phyloP scores from a whole-genome alignment of 345 rosid genomes.

The Eucalyptus curtisii region DNA sequence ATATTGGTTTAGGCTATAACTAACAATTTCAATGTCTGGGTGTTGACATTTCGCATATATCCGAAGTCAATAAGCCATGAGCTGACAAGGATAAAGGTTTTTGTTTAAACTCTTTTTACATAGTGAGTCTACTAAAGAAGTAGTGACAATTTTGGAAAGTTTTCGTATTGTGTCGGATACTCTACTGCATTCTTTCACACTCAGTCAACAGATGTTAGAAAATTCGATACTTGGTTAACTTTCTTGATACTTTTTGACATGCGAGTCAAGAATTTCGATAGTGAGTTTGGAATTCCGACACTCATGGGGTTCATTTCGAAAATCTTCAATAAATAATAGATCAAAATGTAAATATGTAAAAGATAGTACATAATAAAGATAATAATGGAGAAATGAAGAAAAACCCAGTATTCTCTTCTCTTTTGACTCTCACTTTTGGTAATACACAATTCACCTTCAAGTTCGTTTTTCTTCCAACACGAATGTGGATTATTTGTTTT shows the following conservation, averaged over 20 bases:
- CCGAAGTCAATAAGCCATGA: neutral
- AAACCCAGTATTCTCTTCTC: accelerated
- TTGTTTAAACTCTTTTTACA: neutral
- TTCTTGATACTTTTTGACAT: accelerated
- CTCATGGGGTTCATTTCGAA: too few relatives aligned
- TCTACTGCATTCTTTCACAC: accelerated
- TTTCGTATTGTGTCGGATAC: too few relatives aligned
- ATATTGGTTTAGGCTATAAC: neutral
- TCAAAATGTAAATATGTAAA: too few relatives aligned
- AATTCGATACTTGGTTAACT: too few relatives aligned
- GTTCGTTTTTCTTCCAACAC: too few relatives aligned
- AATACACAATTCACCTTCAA: too few relatives aligned
- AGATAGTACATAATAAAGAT: too few relatives aligned
- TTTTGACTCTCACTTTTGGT: too few relatives aligned
- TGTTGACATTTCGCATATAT: neutral
- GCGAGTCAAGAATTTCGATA: too few relatives aligned
- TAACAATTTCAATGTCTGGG: neutral
- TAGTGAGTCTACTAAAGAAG: neutral
- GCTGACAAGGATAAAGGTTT: neutral
- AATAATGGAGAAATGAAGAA: too few relatives aligned
- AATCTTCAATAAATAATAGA: accelerated
- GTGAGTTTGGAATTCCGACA: accelerated
- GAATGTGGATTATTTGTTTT: too few relatives aligned
- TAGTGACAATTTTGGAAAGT: accelerated
- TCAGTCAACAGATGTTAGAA: too few relatives aligned